Evolutionary conservation across 371 early-diverging fungal species (phyloP), one percentile per base, ranked within the genome.

Genomic region (Mucor mucedo): DNA sequence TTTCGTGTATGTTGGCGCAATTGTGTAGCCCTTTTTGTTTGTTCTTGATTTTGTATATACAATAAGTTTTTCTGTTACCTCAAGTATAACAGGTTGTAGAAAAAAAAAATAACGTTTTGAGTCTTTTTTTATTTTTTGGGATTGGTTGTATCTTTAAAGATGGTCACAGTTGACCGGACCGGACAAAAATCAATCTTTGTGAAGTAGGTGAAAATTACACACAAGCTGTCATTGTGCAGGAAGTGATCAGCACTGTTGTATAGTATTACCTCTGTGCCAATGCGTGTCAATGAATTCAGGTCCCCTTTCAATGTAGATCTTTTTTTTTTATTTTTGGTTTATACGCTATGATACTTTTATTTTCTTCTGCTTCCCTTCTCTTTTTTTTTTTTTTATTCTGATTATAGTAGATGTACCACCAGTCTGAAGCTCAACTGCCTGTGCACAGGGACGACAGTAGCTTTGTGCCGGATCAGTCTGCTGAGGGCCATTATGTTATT

Each of bases 251-350:
- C 35, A 35, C 35, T 35, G 35, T 8, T 35, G 35, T 35, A 35
- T 35, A 8, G 0, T 35, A 21, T 1, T 21, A 21, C 21, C 21
- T 21, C 21, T 21, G 21, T 21, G 21, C 35, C 4, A 35, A 6
- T 35, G 35, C 35, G 35, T 35, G 35, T 4, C 35, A 35, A 35
- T 35, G 4, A 35, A 35, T 35, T 35, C 8, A 35, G 4, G 35
- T 35, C 35, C 35, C 35, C 35, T 35, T 35, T 35, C 41, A 27
- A 11, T 56, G 32, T 40, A 48, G 35, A 49, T 30, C 33, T 27
- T 63, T 45, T 53, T 53, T 32, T 64, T 8, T 64, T 47, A 21
- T 28, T 39, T n/a, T 63, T 21, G 35, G 52, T 35, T 44, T n/a
- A 28, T 4, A 42, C 42, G 13, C 39, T n/a, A 52, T 10, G 5